Percentiles rank a stretch among this genome's conserved stretches.
Conservation (phyloP, 2,329 filamentous ascomycete species). For the Lachnellula willkommii region DNA sequence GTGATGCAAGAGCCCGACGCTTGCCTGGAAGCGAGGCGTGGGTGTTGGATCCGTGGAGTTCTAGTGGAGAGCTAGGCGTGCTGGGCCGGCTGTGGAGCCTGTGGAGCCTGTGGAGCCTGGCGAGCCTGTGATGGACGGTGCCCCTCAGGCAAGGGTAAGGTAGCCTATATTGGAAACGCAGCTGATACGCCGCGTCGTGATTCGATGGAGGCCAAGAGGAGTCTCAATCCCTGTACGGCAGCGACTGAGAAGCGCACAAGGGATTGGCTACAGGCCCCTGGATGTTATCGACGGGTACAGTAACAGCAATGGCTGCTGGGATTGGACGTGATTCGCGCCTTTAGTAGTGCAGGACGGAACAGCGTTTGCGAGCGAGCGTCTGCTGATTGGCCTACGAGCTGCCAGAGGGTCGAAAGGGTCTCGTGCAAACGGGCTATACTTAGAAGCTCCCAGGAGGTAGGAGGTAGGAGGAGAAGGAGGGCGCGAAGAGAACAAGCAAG, state of each 20-base stretch:
- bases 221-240: background rate
- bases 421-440: conserved; percentile 22
- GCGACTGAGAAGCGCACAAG: background rate
- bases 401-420: background rate
- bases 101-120: too few relatives aligned
- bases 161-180: conserved; percentile 5
- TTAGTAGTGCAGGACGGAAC: background rate
- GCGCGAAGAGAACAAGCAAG: conserved; percentile 10
- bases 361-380: conserved; percentile 13
- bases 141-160: background rate
- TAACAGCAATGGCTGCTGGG: conserved; percentile 5
- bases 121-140: background rate
- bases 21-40: conserved; percentile 1
- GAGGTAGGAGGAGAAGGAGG: conserved; percentile 4
- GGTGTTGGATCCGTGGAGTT: background rate
- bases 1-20: conserved; percentile 16
- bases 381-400: conserved; percentile 18
- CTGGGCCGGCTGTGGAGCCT: background rate
- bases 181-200: conserved; percentile 11
- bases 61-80: background rate
- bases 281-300: background rate
- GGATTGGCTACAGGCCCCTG: conserved; percentile 1
- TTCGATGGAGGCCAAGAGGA: background rate
- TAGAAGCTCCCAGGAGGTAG: conserved; percentile 18
- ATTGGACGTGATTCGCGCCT: conserved; percentile 28